These are phyloP conservation scores for Candida sanyiensis DNA, from an alignment of 805 yeast genomes.

Conservation along the genomic window DNA sequence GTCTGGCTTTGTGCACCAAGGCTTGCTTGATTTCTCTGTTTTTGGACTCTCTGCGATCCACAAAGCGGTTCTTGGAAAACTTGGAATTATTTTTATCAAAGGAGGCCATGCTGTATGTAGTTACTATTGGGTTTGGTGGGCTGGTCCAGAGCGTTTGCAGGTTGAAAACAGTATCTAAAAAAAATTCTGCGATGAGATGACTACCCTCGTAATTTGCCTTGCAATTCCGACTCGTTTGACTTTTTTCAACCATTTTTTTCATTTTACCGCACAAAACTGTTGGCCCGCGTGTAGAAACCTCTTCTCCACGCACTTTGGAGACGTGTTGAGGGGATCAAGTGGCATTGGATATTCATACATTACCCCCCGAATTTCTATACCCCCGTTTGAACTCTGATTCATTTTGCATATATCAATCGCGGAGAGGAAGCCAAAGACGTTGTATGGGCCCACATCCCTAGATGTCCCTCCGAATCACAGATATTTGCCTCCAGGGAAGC, in stretches of 20 bases:
- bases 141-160: no score
- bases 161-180: no score
- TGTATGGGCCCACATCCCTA: constrained; percentile 1
- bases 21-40: constrained; percentile 69
- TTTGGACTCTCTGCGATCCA: constrained; percentile 23
- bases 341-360: no score
- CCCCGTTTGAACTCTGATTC: no score
- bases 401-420: no score
- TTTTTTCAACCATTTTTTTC: constrained; percentile 7
- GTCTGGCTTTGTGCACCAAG: constrained; percentile 71
- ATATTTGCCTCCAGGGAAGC: constrained; percentile 5
- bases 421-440: neutral
- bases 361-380: no score
- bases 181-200: constrained; percentile 10
- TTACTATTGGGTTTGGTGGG: no score
- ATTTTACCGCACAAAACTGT: neutral
- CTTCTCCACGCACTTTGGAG: neutral
- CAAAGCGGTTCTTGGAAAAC: constrained; percentile 20
- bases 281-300: no score
- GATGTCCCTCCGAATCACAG: constrained; percentile 6
- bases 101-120: constrained; percentile 6
- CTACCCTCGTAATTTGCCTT: no score
- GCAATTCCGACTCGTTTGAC: neutral
- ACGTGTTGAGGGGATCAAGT: no score
- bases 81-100: constrained; percentile 7